Conservation (phyloP, 1,139 yeast species). For the Yamadazyma friedrichii region DNA sequence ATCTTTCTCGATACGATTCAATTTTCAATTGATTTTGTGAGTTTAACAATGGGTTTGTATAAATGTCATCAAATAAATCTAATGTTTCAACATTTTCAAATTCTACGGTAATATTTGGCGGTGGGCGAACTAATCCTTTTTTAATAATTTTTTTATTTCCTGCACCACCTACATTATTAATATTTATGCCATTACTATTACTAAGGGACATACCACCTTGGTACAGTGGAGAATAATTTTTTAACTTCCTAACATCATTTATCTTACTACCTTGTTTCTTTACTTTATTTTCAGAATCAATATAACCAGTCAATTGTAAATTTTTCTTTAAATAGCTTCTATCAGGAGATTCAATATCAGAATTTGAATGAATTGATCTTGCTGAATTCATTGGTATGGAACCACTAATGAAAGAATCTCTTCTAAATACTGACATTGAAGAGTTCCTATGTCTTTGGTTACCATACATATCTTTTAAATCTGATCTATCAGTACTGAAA, state of each 20-base stretch:
- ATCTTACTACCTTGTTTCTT: conserved; percentile 5
- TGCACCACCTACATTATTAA: not conserved
- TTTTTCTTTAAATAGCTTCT: conserved; percentile 7
- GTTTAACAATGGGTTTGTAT: conserved; percentile 46
- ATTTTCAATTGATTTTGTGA: conserved; percentile 46
- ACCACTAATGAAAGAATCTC: conserved; percentile 15
- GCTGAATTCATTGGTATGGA: conserved; percentile 8
- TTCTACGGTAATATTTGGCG: conserved; percentile 49
- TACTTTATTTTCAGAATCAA: not conserved
- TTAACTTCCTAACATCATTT: conserved; percentile 4
- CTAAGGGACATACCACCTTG: not conserved
- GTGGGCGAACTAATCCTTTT: conserved; percentile 20
- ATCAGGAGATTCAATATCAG: conserved; percentile 10
- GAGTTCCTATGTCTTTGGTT: conserved; percentile 17
- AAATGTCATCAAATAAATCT: conserved; percentile 52
- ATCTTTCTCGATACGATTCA: conserved; percentile 60
- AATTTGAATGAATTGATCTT: conserved; percentile 27
- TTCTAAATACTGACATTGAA: conserved; percentile 22
- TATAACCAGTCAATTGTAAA: conserved; percentile 9
- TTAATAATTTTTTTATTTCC: conserved; percentile 6
- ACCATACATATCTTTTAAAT: conserved; percentile 2
- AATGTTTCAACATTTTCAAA: conserved; percentile 55
- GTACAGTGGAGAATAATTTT: not conserved
- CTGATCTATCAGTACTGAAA: conserved; percentile 13
- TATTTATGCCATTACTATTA: not conserved